Percentiles rank a stretch among this genome's conserved stretches.
Conservation (phyloP, 1,139 yeast species). For the Zhuliangozyma parablackwelliae region DNA sequence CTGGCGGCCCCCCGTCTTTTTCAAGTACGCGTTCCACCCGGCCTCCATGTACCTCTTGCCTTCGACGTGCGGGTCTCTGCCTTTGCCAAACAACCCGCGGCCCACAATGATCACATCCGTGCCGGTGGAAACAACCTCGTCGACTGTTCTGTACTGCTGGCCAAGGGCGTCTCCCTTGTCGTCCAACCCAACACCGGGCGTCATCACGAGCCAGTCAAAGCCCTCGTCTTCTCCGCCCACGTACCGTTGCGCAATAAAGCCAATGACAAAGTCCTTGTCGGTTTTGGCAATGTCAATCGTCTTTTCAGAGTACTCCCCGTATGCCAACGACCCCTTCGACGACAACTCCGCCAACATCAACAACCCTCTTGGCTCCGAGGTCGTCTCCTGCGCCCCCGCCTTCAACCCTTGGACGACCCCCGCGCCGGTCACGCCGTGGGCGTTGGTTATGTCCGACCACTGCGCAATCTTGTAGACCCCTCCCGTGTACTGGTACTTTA, state of each 20-base stretch:
- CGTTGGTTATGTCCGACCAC: slow-evolving; percentile 97
- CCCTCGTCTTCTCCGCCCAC: slow-evolving; percentile 83
- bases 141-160: slow-evolving; percentile 93
- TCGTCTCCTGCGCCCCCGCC: slow-evolving; percentile 73
- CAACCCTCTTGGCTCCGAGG: slow-evolving; percentile 76
- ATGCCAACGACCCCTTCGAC: slow-evolving; percentile 87
- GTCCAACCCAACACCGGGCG: slow-evolving; percentile 97
- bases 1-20: slow-evolving; percentile 22
- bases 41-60: slow-evolving; percentile 87
- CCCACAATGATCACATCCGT: slow-evolving; percentile 96
- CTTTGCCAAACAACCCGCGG: slow-evolving; percentile 93
- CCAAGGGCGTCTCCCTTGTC: slow-evolving; percentile 97
- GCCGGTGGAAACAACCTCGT: slow-evolving; percentile 76
- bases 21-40: slow-evolving; percentile 86
- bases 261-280: slow-evolving; percentile 87
- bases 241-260: slow-evolving; percentile 89
- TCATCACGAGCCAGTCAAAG: slow-evolving; percentile 92
- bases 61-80: slow-evolving; percentile 84
- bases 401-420: slow-evolving; percentile 89
- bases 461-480: slow-evolving; percentile 85
- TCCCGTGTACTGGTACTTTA: slow-evolving; percentile 85
- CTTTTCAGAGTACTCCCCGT: slow-evolving; percentile 81
- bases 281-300: slow-evolving; percentile 87
- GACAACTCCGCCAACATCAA: slow-evolving; percentile 95
- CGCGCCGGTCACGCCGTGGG: slow-evolving; percentile 95